Evolutionary conservation across 306 rosid species (phyloP).

Genomic region (Dryas octopetala): DNA sequence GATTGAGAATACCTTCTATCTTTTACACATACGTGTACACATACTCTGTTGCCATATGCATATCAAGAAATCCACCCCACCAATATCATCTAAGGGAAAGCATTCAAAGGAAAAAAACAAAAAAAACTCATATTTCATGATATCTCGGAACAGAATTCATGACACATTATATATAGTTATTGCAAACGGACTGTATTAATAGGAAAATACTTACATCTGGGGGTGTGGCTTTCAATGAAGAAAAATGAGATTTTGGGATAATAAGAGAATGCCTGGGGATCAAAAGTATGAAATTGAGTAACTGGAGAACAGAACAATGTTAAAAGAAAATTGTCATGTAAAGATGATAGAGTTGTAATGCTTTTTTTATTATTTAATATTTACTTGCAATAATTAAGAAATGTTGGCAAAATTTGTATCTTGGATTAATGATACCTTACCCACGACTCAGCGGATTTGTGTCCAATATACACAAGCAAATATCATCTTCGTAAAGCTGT

Average conservation of each 20-base stretch:
- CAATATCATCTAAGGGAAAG: not conserved
- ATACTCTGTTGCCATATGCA: not conserved
- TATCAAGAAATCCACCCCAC: not conserved
- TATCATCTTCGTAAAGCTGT: slow-evolving; percentile 90
- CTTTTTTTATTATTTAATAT: not conserved
- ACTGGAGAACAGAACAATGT: not conserved
- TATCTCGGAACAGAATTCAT: not conserved
- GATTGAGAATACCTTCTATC: not conserved
- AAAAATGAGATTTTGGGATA: slow-evolving; percentile 85
- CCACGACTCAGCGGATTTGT: slow-evolving; percentile 85
- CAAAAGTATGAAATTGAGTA: slow-evolving; percentile 8
- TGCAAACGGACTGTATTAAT: slow-evolving; percentile 1
- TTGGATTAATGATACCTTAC: slow-evolving; percentile 76
- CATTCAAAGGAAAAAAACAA: not conserved
- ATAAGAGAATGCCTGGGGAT: slow-evolving; percentile 86
- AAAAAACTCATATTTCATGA: not conserved
- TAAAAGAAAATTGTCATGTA: not conserved
- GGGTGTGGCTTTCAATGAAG: slow-evolving; percentile 86
- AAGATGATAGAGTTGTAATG: not conserved
- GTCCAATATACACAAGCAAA: slow-evolving; percentile 85
- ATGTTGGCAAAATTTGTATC: slow-evolving; percentile 17
- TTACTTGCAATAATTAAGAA: too few relatives aligned
- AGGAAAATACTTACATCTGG: slow-evolving; percentile 68
- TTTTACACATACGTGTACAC: not conserved
- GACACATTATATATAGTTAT: not conserved